Evolutionary conservation across 2,329 filamentous ascomycete species (phyloP).

Genomic region (Camillea tinctor): DNA sequence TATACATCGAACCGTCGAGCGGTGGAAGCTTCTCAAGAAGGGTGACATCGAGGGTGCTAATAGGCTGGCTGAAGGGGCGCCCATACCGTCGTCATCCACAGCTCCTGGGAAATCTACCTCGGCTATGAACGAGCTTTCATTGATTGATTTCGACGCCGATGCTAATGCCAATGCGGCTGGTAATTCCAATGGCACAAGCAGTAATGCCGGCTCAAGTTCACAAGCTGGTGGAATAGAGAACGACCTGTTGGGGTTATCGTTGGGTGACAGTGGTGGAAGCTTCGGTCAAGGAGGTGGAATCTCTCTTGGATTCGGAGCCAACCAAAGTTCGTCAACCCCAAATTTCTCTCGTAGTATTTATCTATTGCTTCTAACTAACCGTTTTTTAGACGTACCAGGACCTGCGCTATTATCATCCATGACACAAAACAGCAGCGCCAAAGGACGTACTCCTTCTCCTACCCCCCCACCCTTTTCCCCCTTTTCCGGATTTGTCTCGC

Average conservation of each 20-base stretch:
- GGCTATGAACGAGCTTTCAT: conserved; percentile 71
- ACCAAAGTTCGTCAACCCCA: conserved; percentile 59
- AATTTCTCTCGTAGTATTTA: background rate
- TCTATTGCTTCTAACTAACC: conserved; percentile 25
- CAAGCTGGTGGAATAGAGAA: conserved; percentile 74
- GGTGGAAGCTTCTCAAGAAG: conserved; percentile 95
- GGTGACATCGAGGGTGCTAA: conserved; percentile 83
- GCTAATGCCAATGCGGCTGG: conserved; percentile 50
- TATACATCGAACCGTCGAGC: conserved; percentile 93
- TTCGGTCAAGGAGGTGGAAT: conserved; percentile 80
- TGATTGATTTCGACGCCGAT: conserved; percentile 85
- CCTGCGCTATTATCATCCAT: conserved; percentile 64
- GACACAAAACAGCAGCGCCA: conserved; percentile 59
- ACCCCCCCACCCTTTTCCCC: conserved; percentile 51
- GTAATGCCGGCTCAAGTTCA: conserved; percentile 43
- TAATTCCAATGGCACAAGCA: conserved; percentile 32
- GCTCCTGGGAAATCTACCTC: conserved; percentile 63
- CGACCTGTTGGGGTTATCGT: conserved; percentile 84
- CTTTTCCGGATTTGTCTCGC: conserved; percentile 55
- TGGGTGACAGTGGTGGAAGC: conserved; percentile 59
- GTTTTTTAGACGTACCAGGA: conserved; percentile 57
- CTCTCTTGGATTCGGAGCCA: conserved; percentile 73
- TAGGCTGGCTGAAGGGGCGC: conserved; percentile 78
- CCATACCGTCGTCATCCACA: conserved; percentile 30
- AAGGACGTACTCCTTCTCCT: conserved; percentile 37